These are phyloP conservation scores for Ogataea ganodermae DNA, from an alignment of 805 yeast genomes.

Conservation along the genomic window DNA sequence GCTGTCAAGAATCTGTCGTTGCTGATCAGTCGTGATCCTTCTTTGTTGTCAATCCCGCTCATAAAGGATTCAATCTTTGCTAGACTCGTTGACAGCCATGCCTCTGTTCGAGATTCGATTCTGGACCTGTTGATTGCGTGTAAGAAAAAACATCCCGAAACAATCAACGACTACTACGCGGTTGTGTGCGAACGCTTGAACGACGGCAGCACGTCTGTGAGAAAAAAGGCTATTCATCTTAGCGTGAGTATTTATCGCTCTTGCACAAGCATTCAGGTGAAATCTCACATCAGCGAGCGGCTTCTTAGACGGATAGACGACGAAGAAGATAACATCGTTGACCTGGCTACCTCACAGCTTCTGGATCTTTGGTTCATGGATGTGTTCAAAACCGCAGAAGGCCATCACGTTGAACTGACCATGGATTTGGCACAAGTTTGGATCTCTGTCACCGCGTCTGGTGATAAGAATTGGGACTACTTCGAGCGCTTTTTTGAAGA, in stretches of 20 bases:
- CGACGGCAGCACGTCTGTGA: slow-evolving; percentile 65
- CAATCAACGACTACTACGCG: slow-evolving; percentile 49
- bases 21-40: slow-evolving; percentile 54
- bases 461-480: slow-evolving; percentile 42
- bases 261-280: slow-evolving; percentile 35
- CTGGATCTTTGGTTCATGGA: slow-evolving; percentile 40
- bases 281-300: slow-evolving; percentile 48
- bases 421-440: background rate
- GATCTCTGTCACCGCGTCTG: slow-evolving; percentile 38
- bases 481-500: slow-evolving; percentile 52
- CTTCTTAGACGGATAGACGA: slow-evolving; percentile 63
- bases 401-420: background rate
- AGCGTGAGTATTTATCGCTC: slow-evolving; percentile 48
- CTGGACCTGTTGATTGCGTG: slow-evolving; percentile 62
- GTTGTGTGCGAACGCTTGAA: slow-evolving; percentile 49
- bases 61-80: slow-evolving; percentile 55
- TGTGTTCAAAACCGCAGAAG: background rate
- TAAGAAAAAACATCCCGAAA: slow-evolving; percentile 44
- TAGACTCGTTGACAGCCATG: slow-evolving; percentile 59
- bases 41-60: slow-evolving; percentile 48
- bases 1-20: slow-evolving; percentile 65
- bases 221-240: slow-evolving; percentile 61
- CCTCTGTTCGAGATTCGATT: slow-evolving; percentile 76
- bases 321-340: slow-evolving; percentile 61
- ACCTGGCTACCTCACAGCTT: slow-evolving; percentile 41